Evolutionary conservation across 2,329 filamentous ascomycete species (phyloP).

Genomic region (Colletotrichum nymphaeae): DNA sequence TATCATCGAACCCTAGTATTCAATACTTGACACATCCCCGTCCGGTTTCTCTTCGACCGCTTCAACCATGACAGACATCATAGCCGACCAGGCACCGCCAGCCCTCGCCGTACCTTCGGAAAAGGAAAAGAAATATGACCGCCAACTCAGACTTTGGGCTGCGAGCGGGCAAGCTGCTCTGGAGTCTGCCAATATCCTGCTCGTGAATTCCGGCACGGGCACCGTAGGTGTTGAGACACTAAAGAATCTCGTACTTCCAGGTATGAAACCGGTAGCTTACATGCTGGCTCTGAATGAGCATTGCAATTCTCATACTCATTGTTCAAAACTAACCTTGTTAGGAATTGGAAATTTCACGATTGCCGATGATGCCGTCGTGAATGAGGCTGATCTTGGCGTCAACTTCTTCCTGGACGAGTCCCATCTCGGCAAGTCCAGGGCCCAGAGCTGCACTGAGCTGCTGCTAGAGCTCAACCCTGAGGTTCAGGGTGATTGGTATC

Average conservation of each 20-base stretch:
- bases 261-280: constrained; percentile 50
- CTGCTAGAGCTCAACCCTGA: constrained; percentile 93
- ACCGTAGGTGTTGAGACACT: constrained; percentile 90
- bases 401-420: constrained; percentile 95
- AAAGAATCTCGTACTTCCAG: constrained; percentile 96
- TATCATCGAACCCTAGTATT: background rate
- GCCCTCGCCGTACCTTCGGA: constrained; percentile 66
- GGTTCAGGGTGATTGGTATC: constrained; percentile 80
- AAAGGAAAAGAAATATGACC: constrained; percentile 86
- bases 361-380: constrained; percentile 82
- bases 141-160: constrained; percentile 95
- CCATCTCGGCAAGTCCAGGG: constrained; percentile 80
- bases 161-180: constrained; percentile 90
- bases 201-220: constrained; percentile 89
- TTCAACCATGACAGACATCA: constrained; percentile 56
- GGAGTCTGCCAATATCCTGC: constrained; percentile 89
- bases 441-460: constrained; percentile 80
- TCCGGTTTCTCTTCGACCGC: background rate
- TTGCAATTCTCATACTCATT: background rate
- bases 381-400: constrained; percentile 86
- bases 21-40: background rate
- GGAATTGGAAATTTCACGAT: constrained; percentile 94
- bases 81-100: constrained; percentile 58
- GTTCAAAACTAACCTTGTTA: constrained; percentile 45
- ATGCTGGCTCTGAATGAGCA: background rate